phyloP scores from a whole-genome alignment of 2,329 filamentous ascomycete species.

The Furcasterigmium furcatum region DNA sequence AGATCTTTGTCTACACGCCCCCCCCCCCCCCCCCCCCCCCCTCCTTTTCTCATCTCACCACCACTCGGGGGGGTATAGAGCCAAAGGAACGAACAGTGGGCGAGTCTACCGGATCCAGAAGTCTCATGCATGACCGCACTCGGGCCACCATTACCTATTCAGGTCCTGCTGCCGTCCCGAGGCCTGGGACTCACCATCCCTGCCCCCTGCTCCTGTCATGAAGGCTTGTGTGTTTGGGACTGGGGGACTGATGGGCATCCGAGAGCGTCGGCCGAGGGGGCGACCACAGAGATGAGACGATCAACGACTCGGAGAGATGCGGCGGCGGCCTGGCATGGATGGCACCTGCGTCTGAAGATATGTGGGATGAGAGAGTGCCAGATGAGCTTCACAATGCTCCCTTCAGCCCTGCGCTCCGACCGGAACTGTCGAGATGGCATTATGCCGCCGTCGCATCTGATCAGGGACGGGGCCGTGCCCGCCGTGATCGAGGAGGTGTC shows the following conservation, averaged over 20 bases:
- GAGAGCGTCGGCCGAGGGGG: background rate
- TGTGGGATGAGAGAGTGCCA: background rate
- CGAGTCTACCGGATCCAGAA: slow-evolving; percentile 8
- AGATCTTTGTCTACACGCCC: too few species aligned
- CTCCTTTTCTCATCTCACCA: too few species aligned
- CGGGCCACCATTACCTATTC: slow-evolving; percentile 20
- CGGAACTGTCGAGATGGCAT: slow-evolving; percentile 1
- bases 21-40: too few species aligned
- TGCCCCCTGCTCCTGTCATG: slow-evolving; percentile 19
- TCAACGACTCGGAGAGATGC: slow-evolving; percentile 17
- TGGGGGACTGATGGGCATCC: slow-evolving; percentile 7
- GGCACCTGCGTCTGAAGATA: too few species aligned
- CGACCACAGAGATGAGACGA: slow-evolving; percentile 18
- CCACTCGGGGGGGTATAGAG: too few species aligned
- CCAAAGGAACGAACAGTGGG: too few species aligned
- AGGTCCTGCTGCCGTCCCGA: slow-evolving; percentile 20
- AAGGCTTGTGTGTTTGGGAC: slow-evolving; percentile 23
- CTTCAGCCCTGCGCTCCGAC: slow-evolving; percentile 5
- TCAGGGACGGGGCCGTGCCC: background rate
- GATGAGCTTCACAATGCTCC: slow-evolving; percentile 22
- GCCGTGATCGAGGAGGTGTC: slow-evolving; percentile 2
- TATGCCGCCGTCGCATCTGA: slow-evolving; percentile 1
- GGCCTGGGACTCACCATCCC: slow-evolving; percentile 17
- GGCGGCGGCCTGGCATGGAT: background rate
- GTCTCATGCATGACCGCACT: slow-evolving; percentile 14